Evolutionary conservation across 192 early-diverging fungal species (phyloP).

Genomic region (Linnemannia elongata): DNA sequence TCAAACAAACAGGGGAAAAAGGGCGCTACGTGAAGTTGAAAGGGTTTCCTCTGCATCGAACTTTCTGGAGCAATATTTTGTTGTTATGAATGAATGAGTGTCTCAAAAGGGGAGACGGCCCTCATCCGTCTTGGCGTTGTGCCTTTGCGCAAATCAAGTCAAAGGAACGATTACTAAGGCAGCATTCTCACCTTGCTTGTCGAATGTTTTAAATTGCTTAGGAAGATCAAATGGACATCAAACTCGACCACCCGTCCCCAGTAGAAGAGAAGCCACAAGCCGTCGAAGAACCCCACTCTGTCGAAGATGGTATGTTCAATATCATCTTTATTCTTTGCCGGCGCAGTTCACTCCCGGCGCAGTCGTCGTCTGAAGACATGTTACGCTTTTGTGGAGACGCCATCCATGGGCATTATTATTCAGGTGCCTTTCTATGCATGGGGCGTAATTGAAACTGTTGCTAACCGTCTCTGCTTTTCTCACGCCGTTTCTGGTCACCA

Average conservation of each 20-base stretch:
- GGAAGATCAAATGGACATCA: slow-evolving; percentile 54
- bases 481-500: not conserved
- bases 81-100: not conserved
- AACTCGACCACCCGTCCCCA: slow-evolving; percentile 34
- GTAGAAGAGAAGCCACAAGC: slow-evolving; percentile 51
- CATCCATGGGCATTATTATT: not conserved
- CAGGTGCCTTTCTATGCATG: not conserved
- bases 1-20: not conserved
- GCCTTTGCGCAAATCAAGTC: not conserved
- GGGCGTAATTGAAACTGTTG: not conserved
- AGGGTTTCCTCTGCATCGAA: not conserved
- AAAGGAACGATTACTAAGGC: not conserved
- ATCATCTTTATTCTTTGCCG: not conserved
- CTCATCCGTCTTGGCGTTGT: not conserved
- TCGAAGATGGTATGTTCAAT: slow-evolving; percentile 41
- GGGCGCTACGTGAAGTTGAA: not conserved
- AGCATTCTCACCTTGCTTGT: not conserved
- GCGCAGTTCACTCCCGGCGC: not conserved
- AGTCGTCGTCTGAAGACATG: not conserved
- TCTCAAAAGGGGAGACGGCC: not conserved
- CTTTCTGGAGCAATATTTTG: slow-evolving; percentile 3
- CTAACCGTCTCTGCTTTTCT: not conserved
- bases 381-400: not conserved
- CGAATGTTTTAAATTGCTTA: not conserved
- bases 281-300: slow-evolving; percentile 36